Conservation (phyloP, 345 rosid genomes). For the Nephelium lappaceum region DNA sequence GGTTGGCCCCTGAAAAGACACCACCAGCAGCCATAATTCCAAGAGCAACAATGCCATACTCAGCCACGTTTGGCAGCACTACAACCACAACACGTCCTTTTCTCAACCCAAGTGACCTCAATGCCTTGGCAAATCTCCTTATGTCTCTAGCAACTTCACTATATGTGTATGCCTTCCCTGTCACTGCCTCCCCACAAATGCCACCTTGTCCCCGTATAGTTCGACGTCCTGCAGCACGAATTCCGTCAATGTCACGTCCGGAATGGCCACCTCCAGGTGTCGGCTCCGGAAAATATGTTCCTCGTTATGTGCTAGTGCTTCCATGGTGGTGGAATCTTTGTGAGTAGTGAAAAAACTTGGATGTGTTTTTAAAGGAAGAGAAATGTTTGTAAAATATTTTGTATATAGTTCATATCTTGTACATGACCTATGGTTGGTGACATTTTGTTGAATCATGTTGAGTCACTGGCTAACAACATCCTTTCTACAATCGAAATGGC, state of each 20-base stretch:
- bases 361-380: slow-evolving; percentile 20
- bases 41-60: slow-evolving; percentile 77
- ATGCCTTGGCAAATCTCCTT: slow-evolving; percentile 70
- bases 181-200: slow-evolving; percentile 81
- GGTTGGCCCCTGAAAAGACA: slow-evolving; percentile 92
- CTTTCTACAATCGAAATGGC: neutral
- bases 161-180: slow-evolving; percentile 70
- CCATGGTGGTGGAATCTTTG: slow-evolving; percentile 23
- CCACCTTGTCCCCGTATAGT: slow-evolving; percentile 64
- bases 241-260: slow-evolving; percentile 70
- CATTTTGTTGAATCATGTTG: slow-evolving; percentile 34
- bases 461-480: neutral
- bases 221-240: slow-evolving; percentile 85
- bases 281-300: slow-evolving; percentile 69
- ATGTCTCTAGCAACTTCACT: slow-evolving; percentile 68
- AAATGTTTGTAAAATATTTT: neutral
- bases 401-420: slow-evolving; percentile 15
- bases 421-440: slow-evolving; percentile 33
- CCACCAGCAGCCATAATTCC: slow-evolving; percentile 95
- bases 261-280: slow-evolving; percentile 63
- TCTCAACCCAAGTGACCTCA: slow-evolving; percentile 78
- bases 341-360: slow-evolving; percentile 5
- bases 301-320: slow-evolving; percentile 16
- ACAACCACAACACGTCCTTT: slow-evolving; percentile 84
- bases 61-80: slow-evolving; percentile 85